A percentile compares a stretch with the other conserved stretches of the same genome.
Conservation (phyloP, 768 basidiomycete genomes). For the Phylloporus sp. region DNA sequence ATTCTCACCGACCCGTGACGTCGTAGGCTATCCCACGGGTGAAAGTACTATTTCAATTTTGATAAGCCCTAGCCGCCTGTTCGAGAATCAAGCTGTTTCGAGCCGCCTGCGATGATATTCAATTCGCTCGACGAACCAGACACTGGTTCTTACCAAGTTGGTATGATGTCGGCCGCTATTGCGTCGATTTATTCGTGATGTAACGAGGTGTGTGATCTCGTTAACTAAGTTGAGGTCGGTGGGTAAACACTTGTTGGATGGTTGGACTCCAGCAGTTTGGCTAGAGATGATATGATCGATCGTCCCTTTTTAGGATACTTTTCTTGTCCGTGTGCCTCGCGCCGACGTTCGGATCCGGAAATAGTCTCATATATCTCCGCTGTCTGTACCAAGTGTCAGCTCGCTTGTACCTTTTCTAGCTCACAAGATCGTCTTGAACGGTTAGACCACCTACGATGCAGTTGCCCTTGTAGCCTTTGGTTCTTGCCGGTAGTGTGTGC, state of each 20-base stretch:
- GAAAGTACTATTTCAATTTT: not conserved
- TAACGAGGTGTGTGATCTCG: not conserved
- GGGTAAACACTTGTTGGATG: not conserved
- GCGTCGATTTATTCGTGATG: not conserved
- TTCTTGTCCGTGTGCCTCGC: constrained; percentile 24
- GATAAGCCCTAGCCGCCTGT: not conserved
- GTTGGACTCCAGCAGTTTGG: not conserved
- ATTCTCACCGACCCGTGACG: constrained; percentile 24
- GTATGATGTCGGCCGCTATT: not conserved
- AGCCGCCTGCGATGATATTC: not conserved
- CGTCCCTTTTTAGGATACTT: constrained; percentile 7
- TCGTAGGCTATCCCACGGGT: not conserved
- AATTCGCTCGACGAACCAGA: not conserved
- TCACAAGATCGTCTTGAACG: not conserved
- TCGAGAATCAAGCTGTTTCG: not conserved
- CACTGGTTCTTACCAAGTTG: not conserved
- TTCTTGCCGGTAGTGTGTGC: not conserved
- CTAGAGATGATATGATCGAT: not conserved
- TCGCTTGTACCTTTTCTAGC: not conserved
- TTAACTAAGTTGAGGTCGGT: not conserved
- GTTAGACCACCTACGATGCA: not conserved
- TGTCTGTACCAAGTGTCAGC: not conserved
- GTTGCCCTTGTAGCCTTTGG: not conserved
- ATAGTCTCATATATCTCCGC: not conserved
- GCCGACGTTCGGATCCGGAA: constrained; percentile 8